phyloP scores from a whole-genome alignment of 805 yeast species.

The Metschnikowia reukaufii region DNA sequence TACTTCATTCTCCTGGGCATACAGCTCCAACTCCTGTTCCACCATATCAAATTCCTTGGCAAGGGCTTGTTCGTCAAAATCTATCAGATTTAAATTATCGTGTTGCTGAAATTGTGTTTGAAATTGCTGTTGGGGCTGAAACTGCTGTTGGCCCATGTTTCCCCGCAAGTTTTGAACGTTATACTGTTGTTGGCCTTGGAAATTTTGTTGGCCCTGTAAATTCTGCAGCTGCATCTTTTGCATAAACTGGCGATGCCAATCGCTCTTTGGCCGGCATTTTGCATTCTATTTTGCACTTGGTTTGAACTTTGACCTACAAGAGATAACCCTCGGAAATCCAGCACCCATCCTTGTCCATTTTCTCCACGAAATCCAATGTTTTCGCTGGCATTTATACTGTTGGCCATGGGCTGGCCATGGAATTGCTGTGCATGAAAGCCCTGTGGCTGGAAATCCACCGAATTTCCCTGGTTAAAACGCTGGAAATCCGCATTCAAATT shows the following conservation, averaged over 20 bases:
- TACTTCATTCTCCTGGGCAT: neutral
- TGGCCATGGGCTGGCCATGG: conserved; percentile 10
- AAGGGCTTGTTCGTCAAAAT: conserved; percentile 26
- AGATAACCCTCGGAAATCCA: conserved; percentile 17
- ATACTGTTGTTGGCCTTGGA: neutral
- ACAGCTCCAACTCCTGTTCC: conserved; percentile 28
- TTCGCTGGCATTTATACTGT: too few species aligned
- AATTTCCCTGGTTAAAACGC: conserved; percentile 26
- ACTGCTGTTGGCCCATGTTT: neutral
- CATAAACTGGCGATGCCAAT: conserved; percentile 31
- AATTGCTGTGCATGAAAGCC: conserved; percentile 1
- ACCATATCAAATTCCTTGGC: conserved; percentile 35
- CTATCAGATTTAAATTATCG: conserved; percentile 6
- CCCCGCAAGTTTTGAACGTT: neutral
- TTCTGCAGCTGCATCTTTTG: conserved; percentile 14
- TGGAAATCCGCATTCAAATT: conserved; percentile 41
- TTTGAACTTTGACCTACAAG: conserved; percentile 5
- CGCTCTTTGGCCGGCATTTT: conserved; percentile 13
- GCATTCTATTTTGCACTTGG: conserved; percentile 1
- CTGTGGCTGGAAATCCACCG: conserved; percentile 7
- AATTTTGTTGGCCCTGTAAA: neutral
- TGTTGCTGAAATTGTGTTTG: conserved; percentile 13
- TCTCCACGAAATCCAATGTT: neutral
- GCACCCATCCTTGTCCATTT: conserved; percentile 15
- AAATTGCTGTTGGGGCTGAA: conserved; percentile 3